Evolutionary conservation across 2,329 filamentous ascomycete species (phyloP), one percentile per base, ranked within the genome.

Genomic region (Aureobasidium sp.): DNA sequence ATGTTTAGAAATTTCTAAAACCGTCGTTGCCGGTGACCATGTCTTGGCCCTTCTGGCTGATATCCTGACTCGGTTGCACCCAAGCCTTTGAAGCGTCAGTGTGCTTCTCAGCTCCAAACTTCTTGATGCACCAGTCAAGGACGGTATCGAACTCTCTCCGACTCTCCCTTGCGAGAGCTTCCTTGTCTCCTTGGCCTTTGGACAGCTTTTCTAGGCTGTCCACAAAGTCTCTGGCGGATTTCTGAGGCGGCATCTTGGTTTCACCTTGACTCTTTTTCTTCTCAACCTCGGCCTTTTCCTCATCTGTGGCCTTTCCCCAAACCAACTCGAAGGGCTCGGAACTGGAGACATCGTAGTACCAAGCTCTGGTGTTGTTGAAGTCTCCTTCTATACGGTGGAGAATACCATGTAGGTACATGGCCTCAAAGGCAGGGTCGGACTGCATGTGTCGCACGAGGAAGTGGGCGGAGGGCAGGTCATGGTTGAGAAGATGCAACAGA

Each of bases 381-480:
- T 82, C 80, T 4, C 80, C 79, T 68, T 82, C 80, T 29, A 80
- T 73, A 1, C 79, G 72, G 62, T 82, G 79, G 64, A 83, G 67
- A 15, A 83, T 77, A 4, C 76, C 76, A 64, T 82, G 80, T 1
- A 81, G 71, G 42, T 78, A 76, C 80, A 83, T 83, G 17, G 76
- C 77, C 64, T 82, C 80, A 44, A 73, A 73, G 0, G 77, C 77
- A 0, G 80, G 80, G 15, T 74, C 68, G 9, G 75, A 74, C 68
- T 81, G 76, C 79, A 82, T 81, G 65, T 83, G 78, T 1, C 80
- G 75, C 27, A 79, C 73, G 1, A 82, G 73, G 68, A 83, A 82
- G 68, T 83, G 80, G 0, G 80, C 80, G 22, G 72, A 74, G 5
- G 78, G 71, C 0, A 82, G 71, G 67, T 83, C 80, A 64, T 72